Evolutionary conservation across 768 basidiomycete species (phyloP).

Genomic region (Suillus cothurnatus): DNA sequence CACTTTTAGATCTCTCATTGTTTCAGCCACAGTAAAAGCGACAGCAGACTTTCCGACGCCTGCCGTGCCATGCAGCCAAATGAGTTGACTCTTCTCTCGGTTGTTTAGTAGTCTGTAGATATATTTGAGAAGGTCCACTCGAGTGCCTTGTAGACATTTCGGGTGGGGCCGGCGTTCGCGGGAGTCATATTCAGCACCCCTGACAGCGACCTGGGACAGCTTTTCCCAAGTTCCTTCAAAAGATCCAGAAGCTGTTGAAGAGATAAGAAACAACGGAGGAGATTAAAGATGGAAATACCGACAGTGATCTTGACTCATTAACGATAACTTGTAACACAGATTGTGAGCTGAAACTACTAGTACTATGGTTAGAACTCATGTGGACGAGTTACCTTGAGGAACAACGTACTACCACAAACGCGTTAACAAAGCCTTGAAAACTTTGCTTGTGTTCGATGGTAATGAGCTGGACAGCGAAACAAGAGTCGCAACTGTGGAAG

Average conservation of each 20-base stretch:
- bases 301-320: conserved; percentile 1
- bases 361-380: not conserved
- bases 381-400: not conserved
- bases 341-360: not conserved
- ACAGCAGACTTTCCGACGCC: not conserved
- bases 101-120: not conserved
- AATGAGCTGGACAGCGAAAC: not conserved
- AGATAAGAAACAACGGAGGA: not conserved
- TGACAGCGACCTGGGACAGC: not conserved
- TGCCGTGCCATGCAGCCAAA: not conserved
- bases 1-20: not conserved
- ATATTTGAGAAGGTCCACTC: not conserved
- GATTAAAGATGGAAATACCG: not conserved
- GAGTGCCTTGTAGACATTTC: not conserved
- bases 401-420: not conserved
- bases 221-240: conserved; percentile 4
- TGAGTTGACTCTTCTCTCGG: not conserved
- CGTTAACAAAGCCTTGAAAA: not conserved
- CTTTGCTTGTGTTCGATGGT: not conserved
- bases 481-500: not conserved
- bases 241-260: not conserved
- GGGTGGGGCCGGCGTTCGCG: not conserved
- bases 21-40: not conserved
- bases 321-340: not conserved
- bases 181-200: conserved; percentile 1